Percentiles rank a stretch among this genome's conserved stretches.
Evolutionary conservation across 345 rosid species (phyloP).

Genomic region (Brassica rapa): DNA sequence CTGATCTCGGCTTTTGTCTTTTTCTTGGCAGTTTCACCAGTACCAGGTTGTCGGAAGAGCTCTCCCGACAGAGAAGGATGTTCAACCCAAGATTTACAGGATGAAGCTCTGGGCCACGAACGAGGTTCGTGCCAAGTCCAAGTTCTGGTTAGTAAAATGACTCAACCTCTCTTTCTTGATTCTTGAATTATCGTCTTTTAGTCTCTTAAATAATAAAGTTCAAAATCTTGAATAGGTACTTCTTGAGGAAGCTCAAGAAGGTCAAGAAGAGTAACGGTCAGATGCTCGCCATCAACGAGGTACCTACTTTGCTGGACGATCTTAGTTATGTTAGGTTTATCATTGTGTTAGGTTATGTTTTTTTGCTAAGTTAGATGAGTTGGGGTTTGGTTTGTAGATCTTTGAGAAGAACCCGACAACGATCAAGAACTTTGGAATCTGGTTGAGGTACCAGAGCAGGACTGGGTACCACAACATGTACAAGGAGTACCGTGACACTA

Average conservation of each 20-base stretch:
- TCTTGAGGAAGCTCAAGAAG: conserved; percentile 59
- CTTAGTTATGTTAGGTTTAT: not conserved
- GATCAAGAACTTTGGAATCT: conserved; percentile 62
- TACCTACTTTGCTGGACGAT: not conserved
- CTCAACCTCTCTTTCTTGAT: not conserved
- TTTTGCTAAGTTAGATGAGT: not conserved
- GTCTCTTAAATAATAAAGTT: not conserved
- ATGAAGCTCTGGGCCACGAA: conserved; percentile 80
- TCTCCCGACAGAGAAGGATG: conserved; percentile 58
- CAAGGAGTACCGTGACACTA: conserved; percentile 62
- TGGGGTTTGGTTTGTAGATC: conserved; percentile 39
- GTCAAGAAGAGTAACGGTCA: conserved; percentile 62
- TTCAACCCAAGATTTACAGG: conserved; percentile 62
- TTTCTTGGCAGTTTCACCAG: conserved; percentile 54
- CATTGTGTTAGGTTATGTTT: not conserved
- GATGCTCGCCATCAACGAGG: conserved; percentile 62
- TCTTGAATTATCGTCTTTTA: not conserved
- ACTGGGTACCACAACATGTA: conserved; percentile 76
- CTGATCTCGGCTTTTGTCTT: conserved; percentile 10
- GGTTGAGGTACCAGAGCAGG: conserved; percentile 67
- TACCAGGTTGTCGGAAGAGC: conserved; percentile 74
- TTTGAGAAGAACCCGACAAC: conserved; percentile 66
- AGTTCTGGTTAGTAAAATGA: conserved; percentile 53
- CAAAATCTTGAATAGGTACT: conserved; percentile 42
- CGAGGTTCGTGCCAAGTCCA: conserved; percentile 68